These are phyloP conservation scores for Aspergillus sp. DNA, from an alignment of 2,329 filamentous ascomycete genomes.

Conservation along the genomic window DNA sequence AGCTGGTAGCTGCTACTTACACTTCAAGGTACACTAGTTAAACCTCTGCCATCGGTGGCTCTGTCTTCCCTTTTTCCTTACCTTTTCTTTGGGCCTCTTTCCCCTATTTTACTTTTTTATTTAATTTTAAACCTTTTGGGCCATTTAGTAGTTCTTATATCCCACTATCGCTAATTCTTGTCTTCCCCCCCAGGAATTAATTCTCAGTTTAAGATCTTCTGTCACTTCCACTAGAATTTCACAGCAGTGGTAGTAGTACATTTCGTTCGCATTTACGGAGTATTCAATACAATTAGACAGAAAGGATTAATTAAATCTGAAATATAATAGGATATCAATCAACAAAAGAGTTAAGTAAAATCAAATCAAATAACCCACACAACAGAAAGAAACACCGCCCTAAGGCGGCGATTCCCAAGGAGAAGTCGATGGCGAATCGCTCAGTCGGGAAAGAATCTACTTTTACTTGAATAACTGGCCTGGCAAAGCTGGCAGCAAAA, in stretches of 20 bases:
- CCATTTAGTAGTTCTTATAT: background rate
- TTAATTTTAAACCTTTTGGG: background rate
- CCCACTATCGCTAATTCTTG: background rate
- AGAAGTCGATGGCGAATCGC: background rate
- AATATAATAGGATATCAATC: too few species aligned
- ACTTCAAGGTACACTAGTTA: too few species aligned
- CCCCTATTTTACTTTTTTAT: background rate
- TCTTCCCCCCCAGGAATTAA: background rate
- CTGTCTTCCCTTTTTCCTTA: background rate
- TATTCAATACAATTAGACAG: too few species aligned
- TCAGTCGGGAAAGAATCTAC: too few species aligned
- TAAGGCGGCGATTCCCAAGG: background rate
- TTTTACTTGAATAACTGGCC: too few species aligned
- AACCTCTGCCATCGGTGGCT: background rate
- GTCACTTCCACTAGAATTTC: background rate
- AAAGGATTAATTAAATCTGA: too few species aligned
- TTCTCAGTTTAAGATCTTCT: background rate
- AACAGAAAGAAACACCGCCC: too few species aligned
- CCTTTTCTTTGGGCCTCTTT: background rate
- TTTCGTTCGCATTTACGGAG: too few species aligned
- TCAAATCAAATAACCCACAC: too few species aligned
- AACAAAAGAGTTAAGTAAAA: too few species aligned
- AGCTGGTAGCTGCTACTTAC: background rate
- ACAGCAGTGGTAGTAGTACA: too few species aligned
- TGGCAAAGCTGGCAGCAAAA: too few species aligned